Evolutionary conservation across 768 basidiomycete species (phyloP).

Genomic region (Naganishia onofrii): DNA sequence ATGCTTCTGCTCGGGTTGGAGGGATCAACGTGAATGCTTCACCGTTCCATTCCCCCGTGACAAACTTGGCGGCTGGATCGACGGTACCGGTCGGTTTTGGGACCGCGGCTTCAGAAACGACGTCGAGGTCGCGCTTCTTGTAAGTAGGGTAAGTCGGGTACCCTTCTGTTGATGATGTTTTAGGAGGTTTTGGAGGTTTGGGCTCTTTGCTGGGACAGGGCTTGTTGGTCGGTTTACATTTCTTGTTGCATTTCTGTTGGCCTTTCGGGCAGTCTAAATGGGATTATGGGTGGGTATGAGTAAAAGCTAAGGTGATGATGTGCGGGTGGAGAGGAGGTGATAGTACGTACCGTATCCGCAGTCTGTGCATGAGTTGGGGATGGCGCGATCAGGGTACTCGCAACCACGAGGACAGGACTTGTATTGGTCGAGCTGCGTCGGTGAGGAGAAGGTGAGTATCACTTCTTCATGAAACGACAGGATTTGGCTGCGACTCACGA

Average conservation of each 20-base stretch:
- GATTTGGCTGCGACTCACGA: slow-evolving; percentile 4
- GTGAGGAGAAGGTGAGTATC: background rate
- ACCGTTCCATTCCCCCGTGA: background rate
- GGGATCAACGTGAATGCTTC: background rate
- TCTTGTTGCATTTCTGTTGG: slow-evolving; percentile 6
- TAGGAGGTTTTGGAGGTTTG: slow-evolving; percentile 8
- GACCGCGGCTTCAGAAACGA: background rate
- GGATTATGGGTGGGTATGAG: background rate
- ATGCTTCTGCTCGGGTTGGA: background rate
- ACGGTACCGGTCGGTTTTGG: background rate
- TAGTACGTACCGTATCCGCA: slow-evolving; percentile 13
- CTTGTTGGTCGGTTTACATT: slow-evolving; percentile 5
- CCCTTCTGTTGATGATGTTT: background rate
- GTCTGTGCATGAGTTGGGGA: slow-evolving; percentile 12
- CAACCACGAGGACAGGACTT: slow-evolving; percentile 22
- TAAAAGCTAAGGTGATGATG: background rate
- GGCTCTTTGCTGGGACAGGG: background rate
- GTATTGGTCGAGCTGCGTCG: slow-evolving; percentile 16
- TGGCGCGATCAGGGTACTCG: slow-evolving; percentile 10
- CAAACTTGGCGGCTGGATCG: background rate
- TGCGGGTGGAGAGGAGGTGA: background rate
- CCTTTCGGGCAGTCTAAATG: slow-evolving; percentile 13
- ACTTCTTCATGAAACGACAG: background rate
- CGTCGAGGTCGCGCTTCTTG: background rate
- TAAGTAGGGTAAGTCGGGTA: slow-evolving; percentile 8